A percentile compares a stretch with the other conserved stretches of the same genome.
Evolutionary conservation across 2,329 filamentous ascomycete species (phyloP).

Genomic region (Apiospora marii): DNA sequence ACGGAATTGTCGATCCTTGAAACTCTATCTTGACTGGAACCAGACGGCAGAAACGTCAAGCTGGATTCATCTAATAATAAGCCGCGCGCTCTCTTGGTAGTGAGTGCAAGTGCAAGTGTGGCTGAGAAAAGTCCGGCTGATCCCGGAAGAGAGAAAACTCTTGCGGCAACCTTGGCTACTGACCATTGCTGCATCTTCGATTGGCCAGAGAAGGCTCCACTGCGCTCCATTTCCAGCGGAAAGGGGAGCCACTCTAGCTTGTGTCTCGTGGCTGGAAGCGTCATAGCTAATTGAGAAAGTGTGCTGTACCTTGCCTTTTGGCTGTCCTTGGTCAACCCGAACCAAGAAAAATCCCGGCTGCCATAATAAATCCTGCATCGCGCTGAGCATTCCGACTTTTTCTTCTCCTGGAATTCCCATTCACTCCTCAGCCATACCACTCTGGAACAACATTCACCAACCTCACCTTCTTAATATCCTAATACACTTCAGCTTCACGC

Average conservation of each 20-base stretch:
- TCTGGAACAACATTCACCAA: constrained; percentile 23
- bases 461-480: constrained; percentile 36
- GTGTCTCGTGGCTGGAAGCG: constrained; percentile 23
- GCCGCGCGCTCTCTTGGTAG: background rate
- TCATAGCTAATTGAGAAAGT: constrained; percentile 18
- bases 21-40: constrained; percentile 18
- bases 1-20: constrained; percentile 7
- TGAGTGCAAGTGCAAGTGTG: background rate
- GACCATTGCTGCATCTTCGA: background rate
- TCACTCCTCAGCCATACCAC: constrained; percentile 12
- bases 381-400: constrained; percentile 25
- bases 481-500: constrained; percentile 42
- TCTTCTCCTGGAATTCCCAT: constrained; percentile 24
- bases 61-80: background rate
- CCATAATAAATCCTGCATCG: constrained; percentile 19
- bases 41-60: constrained; percentile 15
- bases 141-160: constrained; percentile 15
- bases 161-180: background rate
- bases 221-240: constrained; percentile 3
- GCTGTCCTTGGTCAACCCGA: background rate
- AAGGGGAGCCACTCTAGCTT: constrained; percentile 18
- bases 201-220: background rate
- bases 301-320: constrained; percentile 8
- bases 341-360: constrained; percentile 21
- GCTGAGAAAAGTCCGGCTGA: constrained; percentile 14